These are phyloP conservation scores for Hypericum perforatum DNA, from an alignment of 345 rosid species.

Conservation along the genomic window DNA sequence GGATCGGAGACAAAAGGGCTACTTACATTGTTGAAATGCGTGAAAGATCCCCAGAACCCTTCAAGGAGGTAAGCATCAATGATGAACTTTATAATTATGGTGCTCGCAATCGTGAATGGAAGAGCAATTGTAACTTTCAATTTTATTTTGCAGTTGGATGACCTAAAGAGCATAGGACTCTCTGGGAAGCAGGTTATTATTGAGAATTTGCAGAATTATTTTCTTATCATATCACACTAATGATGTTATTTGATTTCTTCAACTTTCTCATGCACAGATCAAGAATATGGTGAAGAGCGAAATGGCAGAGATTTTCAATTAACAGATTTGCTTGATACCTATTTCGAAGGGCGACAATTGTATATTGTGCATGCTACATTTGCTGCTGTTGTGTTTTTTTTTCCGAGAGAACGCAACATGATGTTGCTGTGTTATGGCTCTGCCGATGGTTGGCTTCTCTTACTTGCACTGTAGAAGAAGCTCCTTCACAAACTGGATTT, in stretches of 20 bases:
- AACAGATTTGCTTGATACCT: slow-evolving; percentile 6
- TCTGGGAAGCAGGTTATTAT: slow-evolving; percentile 65
- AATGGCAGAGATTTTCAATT: slow-evolving; percentile 22
- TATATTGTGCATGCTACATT: no score
- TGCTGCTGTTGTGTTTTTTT: no score
- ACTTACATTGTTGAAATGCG: slow-evolving; percentile 53
- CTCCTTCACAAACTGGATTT: no score
- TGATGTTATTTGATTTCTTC: no score
- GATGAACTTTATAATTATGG: no score
- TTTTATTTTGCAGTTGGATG: slow-evolving; percentile 44
- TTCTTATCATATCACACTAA: no score
- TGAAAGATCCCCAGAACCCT: slow-evolving; percentile 49
- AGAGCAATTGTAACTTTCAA: neutral
- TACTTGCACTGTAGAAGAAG: no score
- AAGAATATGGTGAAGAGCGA: slow-evolving; percentile 28
- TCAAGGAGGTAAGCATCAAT: slow-evolving; percentile 38
- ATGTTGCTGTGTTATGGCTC: no score
- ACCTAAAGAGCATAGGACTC: slow-evolving; percentile 51
- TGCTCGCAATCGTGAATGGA: neutral
- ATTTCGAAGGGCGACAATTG: slow-evolving; percentile 1
- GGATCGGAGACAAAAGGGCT: slow-evolving; percentile 82
- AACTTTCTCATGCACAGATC: slow-evolving; percentile 16
- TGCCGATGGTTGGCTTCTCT: no score
- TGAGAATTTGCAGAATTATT: neutral
- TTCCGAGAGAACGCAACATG: no score